These are phyloP conservation scores for Fusarium neocosmosporiellum DNA, from an alignment of 2,329 filamentous ascomycete species.

Conservation along the genomic window DNA sequence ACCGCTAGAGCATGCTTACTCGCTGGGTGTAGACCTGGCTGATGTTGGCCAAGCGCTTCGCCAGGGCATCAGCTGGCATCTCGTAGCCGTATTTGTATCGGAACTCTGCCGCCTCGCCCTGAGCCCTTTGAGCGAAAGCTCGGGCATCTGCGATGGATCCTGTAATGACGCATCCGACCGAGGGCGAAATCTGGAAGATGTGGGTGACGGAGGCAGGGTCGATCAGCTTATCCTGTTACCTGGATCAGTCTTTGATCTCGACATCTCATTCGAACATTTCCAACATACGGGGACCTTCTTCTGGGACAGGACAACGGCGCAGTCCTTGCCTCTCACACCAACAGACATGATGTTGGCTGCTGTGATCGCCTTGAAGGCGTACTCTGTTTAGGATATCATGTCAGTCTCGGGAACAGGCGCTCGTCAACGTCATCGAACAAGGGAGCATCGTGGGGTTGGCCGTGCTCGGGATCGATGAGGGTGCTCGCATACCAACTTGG, in stretches of 20 bases:
- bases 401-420: slow-evolving; percentile 36
- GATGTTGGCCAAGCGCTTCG: slow-evolving; percentile 98
- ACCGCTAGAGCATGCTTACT: slow-evolving; percentile 62
- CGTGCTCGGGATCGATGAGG: slow-evolving; percentile 4
- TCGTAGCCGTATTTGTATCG: slow-evolving; percentile 99
- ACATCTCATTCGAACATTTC: neutral
- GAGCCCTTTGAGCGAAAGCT: slow-evolving; percentile 90
- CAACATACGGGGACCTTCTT: slow-evolving; percentile 96
- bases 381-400: slow-evolving; percentile 71
- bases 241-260: slow-evolving; percentile 35
- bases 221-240: slow-evolving; percentile 91
- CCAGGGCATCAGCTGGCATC: slow-evolving; percentile 97
- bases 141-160: slow-evolving; percentile 97
- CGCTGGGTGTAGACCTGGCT: slow-evolving; percentile 99
- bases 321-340: slow-evolving; percentile 95
- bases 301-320: slow-evolving; percentile 95
- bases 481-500: slow-evolving; percentile 86
- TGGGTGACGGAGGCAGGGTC: slow-evolving; percentile 97
- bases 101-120: slow-evolving; percentile 97
- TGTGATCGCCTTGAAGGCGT: slow-evolving; percentile 99
- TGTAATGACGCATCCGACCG: slow-evolving; percentile 97
- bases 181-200: slow-evolving; percentile 96
- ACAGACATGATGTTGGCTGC: slow-evolving; percentile 99
- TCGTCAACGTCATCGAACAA: slow-evolving; percentile 30
- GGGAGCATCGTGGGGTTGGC: slow-evolving; percentile 21